A percentile compares a stretch with the other conserved stretches of the same genome.
These are phyloP conservation scores for Candida sanyaensis DNA, from an alignment of 1,139 yeast genomes.

Conservation along the genomic window DNA sequence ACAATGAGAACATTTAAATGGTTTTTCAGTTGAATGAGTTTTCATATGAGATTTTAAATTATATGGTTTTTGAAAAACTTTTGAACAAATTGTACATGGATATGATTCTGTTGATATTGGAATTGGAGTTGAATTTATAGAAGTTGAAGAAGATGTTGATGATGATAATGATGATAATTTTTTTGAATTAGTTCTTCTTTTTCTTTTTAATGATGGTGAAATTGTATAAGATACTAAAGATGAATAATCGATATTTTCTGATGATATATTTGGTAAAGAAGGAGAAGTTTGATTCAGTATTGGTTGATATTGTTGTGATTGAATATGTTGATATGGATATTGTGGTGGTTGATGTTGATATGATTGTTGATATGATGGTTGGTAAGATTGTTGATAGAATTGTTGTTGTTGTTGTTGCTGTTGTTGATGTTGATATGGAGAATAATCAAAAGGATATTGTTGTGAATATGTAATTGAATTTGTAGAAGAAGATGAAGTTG, in stretches of 20 bases:
- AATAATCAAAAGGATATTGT: neutral
- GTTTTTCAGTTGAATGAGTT: constrained; percentile 58
- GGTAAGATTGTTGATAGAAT: neutral
- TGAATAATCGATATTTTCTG: constrained; percentile 32
- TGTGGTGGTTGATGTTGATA: constrained; percentile 5
- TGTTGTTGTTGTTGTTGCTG: constrained; percentile 5
- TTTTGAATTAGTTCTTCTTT: constrained; percentile 22
- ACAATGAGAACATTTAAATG: constrained; percentile 52
- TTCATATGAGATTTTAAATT: constrained; percentile 57
- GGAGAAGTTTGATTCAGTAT: constrained; percentile 2
- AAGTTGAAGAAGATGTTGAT: too few species aligned
- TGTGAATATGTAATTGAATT: neutral
- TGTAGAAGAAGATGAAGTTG: too few species aligned
- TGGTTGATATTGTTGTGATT: constrained; percentile 1
- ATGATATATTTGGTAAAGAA: constrained; percentile 2
- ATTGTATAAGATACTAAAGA: constrained; percentile 40
- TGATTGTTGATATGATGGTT: neutral
- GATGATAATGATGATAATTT: constrained; percentile 2
- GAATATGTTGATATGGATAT: neutral
- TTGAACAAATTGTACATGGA: constrained; percentile 50
- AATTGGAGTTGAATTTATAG: constrained; percentile 4
- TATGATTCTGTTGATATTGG: constrained; percentile 20
- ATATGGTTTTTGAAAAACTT: constrained; percentile 54
- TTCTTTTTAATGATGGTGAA: constrained; percentile 37
- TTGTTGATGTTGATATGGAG: neutral